These are phyloP conservation scores for Saturnispora saitoi DNA, from an alignment of 805 yeast genomes.

Conservation along the genomic window DNA sequence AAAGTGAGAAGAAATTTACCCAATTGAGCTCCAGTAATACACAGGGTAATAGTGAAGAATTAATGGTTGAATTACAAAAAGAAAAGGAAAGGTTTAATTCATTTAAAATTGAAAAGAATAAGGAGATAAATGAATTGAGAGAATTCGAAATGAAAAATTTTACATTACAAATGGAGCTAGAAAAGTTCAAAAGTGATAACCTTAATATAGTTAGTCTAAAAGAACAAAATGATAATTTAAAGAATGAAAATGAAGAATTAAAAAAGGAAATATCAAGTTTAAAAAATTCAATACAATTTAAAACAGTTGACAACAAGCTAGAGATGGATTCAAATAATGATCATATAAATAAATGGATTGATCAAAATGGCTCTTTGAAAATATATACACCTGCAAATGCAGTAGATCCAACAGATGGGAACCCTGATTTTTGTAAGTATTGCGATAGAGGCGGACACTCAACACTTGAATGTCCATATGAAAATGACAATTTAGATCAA, in stretches of 20 bases:
- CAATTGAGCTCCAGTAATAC: not conserved
- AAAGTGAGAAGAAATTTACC: constrained; percentile 33
- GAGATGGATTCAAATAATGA: not conserved
- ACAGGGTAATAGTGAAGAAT: not conserved
- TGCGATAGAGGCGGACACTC: constrained; percentile 90
- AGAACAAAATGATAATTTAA: not conserved
- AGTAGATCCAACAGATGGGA: constrained; percentile 65
- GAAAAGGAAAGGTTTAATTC: constrained; percentile 5
- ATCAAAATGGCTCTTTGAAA: constrained; percentile 16
- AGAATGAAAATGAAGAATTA: constrained; percentile 7
- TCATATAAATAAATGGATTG: constrained; percentile 2
- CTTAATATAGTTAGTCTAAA: not conserved
- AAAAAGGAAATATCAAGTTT: not conserved
- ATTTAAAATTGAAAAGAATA: constrained; percentile 12
- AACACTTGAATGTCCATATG: constrained; percentile 82
- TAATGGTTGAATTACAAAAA: not conserved
- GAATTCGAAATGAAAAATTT: constrained; percentile 16
- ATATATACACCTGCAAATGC: constrained; percentile 41
- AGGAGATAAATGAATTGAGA: constrained; percentile 13
- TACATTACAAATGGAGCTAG: constrained; percentile 12
- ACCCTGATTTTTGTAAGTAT: constrained; percentile 80
- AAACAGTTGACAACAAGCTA: not conserved
- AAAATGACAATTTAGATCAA: constrained; percentile 37
- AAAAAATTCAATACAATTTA: constrained; percentile 3
- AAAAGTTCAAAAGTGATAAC: constrained; percentile 6